Evolutionary conservation across 2,329 filamentous ascomycete species (phyloP).

Genomic region (Rhexocercosporidium sp.): DNA sequence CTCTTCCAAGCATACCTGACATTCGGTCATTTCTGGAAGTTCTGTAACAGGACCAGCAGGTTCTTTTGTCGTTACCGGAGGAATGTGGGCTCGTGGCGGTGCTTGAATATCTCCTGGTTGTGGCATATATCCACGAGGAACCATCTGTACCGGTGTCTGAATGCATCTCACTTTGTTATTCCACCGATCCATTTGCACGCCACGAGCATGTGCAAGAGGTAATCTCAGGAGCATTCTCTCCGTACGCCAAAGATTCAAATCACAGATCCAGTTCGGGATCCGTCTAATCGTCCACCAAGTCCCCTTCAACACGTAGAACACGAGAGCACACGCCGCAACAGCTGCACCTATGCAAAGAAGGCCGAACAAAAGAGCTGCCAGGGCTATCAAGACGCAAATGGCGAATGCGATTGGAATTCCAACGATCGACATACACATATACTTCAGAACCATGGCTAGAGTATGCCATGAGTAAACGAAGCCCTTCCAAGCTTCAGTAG

Average conservation of each 20-base stretch:
- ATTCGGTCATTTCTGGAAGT: slow-evolving; percentile 21
- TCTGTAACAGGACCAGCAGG: slow-evolving; percentile 6
- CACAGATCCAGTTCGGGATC: slow-evolving; percentile 17
- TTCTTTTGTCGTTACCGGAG: background rate
- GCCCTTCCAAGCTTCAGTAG: slow-evolving; percentile 23
- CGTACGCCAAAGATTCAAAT: slow-evolving; percentile 8
- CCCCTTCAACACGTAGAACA: slow-evolving; percentile 11
- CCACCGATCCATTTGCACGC: slow-evolving; percentile 10
- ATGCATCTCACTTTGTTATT: background rate
- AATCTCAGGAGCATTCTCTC: slow-evolving; percentile 13
- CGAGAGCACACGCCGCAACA: background rate
- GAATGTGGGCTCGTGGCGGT: slow-evolving; percentile 17
- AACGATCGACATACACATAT: slow-evolving; percentile 29
- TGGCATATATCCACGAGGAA: slow-evolving; percentile 16
- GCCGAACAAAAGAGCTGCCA: slow-evolving; percentile 17
- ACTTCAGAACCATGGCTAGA: slow-evolving; percentile 26
- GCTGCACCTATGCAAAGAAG: slow-evolving; percentile 15
- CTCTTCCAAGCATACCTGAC: slow-evolving; percentile 25
- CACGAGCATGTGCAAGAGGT: slow-evolving; percentile 6
- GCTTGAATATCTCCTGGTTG: slow-evolving; percentile 1
- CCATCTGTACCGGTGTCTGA: slow-evolving; percentile 10
- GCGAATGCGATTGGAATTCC: slow-evolving; percentile 26
- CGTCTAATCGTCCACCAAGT: background rate
- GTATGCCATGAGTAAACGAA: slow-evolving; percentile 29
- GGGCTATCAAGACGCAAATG: slow-evolving; percentile 19